phyloP scores from a whole-genome alignment of 192 early-diverging fungal genomes.

The Backusella circina region DNA sequence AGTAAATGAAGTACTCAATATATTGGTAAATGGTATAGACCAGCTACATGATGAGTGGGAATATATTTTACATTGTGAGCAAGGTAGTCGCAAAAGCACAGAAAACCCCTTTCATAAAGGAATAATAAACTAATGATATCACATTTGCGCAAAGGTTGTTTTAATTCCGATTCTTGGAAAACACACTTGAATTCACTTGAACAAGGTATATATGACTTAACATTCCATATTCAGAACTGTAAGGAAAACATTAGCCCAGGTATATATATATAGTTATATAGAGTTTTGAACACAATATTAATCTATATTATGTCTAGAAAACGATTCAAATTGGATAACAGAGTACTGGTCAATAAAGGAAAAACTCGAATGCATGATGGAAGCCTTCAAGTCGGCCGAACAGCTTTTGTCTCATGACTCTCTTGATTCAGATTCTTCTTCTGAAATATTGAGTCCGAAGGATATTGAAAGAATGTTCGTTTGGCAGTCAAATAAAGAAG shows the following conservation, averaged over 20 bases:
- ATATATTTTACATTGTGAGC: neutral
- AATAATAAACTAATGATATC: neutral
- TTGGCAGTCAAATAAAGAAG: neutral
- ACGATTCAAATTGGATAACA: neutral
- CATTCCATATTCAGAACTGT: neutral
- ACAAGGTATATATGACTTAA: neutral
- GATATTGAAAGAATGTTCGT: neutral
- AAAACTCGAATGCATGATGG: neutral
- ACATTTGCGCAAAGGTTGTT: neutral
- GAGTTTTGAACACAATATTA: neutral
- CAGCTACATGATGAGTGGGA: neutral
- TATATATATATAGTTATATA: neutral
- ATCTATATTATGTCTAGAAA: neutral
- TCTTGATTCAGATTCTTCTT: neutral
- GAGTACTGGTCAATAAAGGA: neutral
- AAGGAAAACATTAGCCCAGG: neutral
- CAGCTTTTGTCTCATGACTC: neutral
- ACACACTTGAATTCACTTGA: neutral
- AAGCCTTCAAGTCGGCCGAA: neutral
- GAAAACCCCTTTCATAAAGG: neutral
- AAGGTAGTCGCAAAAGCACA: neutral
- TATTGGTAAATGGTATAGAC: neutral
- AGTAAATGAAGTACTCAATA: neutral
- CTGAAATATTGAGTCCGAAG: neutral
- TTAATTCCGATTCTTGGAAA: neutral